phyloP scores from a whole-genome alignment of 495 filamentous ascomycete species.

The Pseudoneurospora amorphoporcata region DNA sequence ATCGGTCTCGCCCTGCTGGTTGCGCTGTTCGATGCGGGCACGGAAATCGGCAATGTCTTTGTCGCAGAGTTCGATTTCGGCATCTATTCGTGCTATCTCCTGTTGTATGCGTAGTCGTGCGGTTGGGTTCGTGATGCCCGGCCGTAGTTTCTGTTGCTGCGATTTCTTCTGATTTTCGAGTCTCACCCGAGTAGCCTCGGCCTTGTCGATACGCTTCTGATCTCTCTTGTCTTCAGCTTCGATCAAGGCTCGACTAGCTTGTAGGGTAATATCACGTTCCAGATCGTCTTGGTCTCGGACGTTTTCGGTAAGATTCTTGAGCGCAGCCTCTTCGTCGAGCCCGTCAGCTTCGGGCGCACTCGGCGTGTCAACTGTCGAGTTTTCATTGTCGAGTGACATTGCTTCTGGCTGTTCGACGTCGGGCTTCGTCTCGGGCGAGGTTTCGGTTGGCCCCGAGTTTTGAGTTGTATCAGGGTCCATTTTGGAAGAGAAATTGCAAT shows the following conservation, averaged over 20 bases:
- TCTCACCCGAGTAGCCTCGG: constrained; percentile 47
- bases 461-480: neutral
- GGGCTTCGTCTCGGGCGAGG: neutral
- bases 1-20: constrained; percentile 37
- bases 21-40: constrained; percentile 63
- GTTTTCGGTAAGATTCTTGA: constrained; percentile 58
- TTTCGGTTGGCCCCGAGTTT: neutral
- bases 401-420: neutral
- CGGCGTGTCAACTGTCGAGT: neutral
- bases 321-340: constrained; percentile 49
- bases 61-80: constrained; percentile 47
- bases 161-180: constrained; percentile 33
- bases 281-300: constrained; percentile 79
- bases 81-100: constrained; percentile 54
- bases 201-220: constrained; percentile 73
- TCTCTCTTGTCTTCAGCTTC: constrained; percentile 85
- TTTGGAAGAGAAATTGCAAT: neutral
- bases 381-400: neutral
- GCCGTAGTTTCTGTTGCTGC: constrained; percentile 33
- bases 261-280: constrained; percentile 57
- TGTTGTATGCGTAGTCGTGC: constrained; percentile 40
- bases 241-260: constrained; percentile 68
- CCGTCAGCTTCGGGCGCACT: neutral
- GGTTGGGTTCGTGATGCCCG: constrained; percentile 26
- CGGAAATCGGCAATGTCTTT: constrained; percentile 70